These are phyloP conservation scores for Camelina laxa DNA, from an alignment of 345 rosid genomes.

Conservation along the genomic window DNA sequence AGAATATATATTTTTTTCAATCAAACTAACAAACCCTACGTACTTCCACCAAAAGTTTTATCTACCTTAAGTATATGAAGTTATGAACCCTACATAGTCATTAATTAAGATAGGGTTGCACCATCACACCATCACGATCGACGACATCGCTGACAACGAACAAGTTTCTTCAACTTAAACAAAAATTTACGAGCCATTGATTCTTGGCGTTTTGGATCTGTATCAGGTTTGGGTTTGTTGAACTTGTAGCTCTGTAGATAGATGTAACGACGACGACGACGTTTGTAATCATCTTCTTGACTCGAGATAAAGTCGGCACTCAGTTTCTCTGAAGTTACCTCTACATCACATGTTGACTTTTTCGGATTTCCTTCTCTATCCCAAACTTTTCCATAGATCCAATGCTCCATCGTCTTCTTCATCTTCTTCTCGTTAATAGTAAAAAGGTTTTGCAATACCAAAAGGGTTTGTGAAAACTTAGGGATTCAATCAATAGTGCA, in stretches of 20 bases:
- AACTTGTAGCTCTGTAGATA: constrained; percentile 31
- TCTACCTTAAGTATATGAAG: not conserved
- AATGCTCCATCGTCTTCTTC: constrained; percentile 8
- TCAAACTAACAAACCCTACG: constrained; percentile 3
- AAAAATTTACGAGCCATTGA: constrained; percentile 18
- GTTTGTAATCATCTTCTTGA: constrained; percentile 17
- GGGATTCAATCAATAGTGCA: not conserved
- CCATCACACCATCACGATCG: not conserved
- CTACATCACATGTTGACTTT: constrained; percentile 1
- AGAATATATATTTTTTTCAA: not conserved
- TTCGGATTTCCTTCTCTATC: constrained; percentile 29
- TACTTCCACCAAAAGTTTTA: not conserved
- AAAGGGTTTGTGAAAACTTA: not conserved
- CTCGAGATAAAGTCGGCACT: not conserved
- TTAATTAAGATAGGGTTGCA: not conserved
- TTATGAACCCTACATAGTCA: not conserved
- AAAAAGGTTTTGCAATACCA: not conserved
- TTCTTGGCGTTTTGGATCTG: not conserved
- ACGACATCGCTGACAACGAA: not conserved
- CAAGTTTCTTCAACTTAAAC: constrained; percentile 31
- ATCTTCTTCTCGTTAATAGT: not conserved
- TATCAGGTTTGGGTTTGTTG: constrained; percentile 1
- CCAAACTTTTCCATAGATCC: constrained; percentile 33
- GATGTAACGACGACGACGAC: constrained; percentile 9
- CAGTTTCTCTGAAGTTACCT: constrained; percentile 18